A percentile compares a stretch with the other conserved stretches of the same genome.
phyloP scores from a whole-genome alignment of 345 rosid species.

The Rhizophora apiculata region DNA sequence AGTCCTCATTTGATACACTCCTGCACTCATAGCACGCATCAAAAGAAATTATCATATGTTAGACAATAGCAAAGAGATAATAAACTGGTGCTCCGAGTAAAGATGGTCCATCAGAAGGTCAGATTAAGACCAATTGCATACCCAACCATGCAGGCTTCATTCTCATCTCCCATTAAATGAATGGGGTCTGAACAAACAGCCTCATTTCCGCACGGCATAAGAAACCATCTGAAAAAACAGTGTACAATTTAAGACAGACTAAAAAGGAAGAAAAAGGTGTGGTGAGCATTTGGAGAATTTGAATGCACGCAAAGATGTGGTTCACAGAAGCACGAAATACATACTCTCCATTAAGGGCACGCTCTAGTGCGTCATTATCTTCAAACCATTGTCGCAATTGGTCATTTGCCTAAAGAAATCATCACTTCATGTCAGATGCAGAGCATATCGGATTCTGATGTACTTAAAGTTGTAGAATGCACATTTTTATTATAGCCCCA shows the following conservation, averaged over 20 bases:
- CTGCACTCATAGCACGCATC: slow-evolving; percentile 34
- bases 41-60: not conserved
- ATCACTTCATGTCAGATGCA: slow-evolving; percentile 7
- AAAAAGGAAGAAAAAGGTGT: not conserved
- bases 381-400: slow-evolving; percentile 45
- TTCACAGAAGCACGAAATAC: slow-evolving; percentile 27
- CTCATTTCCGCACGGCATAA: slow-evolving; percentile 50
- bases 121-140: slow-evolving; percentile 23
- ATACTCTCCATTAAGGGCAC: slow-evolving; percentile 73
- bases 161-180: slow-evolving; percentile 53
- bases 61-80: not conserved
- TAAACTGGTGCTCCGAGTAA: not conserved
- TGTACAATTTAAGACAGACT: not conserved
- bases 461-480: not conserved
- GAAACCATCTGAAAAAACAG: slow-evolving; percentile 57
- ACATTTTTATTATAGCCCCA: too few species aligned
- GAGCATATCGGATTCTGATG: not conserved
- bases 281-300: not conserved
- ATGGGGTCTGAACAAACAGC: slow-evolving; percentile 44
- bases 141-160: slow-evolving; percentile 60
- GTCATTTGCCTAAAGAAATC: slow-evolving; percentile 42
- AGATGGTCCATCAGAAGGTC: not conserved
- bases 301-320: not conserved
- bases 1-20: slow-evolving; percentile 46
- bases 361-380: slow-evolving; percentile 78